Conservation (phyloP, 2,329 filamentous ascomycete genomes). For the Colletotrichum eremochloae region DNA sequence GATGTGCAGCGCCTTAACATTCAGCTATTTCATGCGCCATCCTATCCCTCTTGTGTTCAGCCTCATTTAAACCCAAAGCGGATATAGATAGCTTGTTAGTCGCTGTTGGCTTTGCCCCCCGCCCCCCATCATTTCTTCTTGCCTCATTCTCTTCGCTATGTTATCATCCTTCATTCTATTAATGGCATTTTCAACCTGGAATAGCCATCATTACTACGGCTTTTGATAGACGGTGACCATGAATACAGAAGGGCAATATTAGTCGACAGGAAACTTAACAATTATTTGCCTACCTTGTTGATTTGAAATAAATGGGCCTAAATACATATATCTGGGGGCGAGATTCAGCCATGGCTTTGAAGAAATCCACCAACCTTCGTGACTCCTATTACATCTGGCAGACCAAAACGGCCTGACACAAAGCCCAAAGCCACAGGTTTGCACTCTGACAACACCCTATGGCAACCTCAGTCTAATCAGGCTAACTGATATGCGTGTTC, state of each 20-base stretch:
- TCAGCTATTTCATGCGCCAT: background rate
- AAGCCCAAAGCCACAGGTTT: background rate
- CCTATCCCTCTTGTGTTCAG: background rate
- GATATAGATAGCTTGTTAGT: background rate
- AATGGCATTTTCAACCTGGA: background rate
- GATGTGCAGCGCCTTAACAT: background rate
- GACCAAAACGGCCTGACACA: background rate
- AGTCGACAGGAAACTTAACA: background rate
- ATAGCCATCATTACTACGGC: background rate
- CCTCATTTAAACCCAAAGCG: background rate
- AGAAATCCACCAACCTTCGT: background rate
- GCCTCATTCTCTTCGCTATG: background rate
- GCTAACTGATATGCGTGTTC: background rate
- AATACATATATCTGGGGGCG: no score
- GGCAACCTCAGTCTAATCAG: no score
- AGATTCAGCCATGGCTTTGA: background rate
- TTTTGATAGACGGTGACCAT: background rate
- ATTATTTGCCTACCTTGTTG: background rate
- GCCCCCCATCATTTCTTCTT: no score
- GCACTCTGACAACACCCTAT: background rate
- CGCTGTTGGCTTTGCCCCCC: background rate
- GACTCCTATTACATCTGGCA: no score
- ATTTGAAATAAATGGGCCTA: no score
- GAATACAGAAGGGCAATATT: background rate
- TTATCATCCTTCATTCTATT: background rate